Percentiles rank a stretch among this genome's conserved stretches.
Evolutionary conservation across 257 asterid species (phyloP).

Genomic region (Leonotis leonurus): DNA sequence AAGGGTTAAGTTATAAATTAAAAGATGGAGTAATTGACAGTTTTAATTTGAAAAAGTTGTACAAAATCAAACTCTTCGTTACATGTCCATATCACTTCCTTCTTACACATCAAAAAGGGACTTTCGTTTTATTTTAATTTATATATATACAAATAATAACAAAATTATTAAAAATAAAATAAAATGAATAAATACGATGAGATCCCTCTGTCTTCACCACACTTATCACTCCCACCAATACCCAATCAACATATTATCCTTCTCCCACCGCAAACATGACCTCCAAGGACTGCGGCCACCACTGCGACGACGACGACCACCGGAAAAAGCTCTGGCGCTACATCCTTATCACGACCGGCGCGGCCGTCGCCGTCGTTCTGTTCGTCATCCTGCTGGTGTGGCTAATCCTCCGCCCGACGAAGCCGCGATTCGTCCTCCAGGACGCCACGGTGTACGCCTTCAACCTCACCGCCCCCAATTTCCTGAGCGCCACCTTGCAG

Average conservation of each 20-base stretch:
- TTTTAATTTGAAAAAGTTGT: too few relatives aligned
- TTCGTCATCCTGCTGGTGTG: constrained; percentile 43
- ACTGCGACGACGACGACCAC: constrained; percentile 26
- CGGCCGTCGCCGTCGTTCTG: constrained; percentile 29
- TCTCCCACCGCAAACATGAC: constrained; percentile 30
- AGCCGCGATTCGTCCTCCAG: constrained; percentile 60
- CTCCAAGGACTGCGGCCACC: constrained; percentile 56
- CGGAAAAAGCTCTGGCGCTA: constrained; percentile 25
- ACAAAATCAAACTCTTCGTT: neutral
- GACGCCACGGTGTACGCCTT: constrained; percentile 60
- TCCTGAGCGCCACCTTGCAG: constrained; percentile 46
- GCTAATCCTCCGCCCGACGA: constrained; percentile 67
- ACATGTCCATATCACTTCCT: neutral
- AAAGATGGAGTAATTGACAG: too few relatives aligned
- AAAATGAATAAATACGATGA: too few relatives aligned
- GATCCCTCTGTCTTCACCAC: neutral
- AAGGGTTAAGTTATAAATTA: too few relatives aligned
- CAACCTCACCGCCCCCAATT: constrained; percentile 33
- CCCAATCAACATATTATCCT: neutral
- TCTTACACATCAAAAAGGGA: neutral
- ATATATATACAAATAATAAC: neutral
- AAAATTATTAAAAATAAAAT: too few relatives aligned
- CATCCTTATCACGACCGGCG: constrained; percentile 16
- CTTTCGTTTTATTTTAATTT: neutral
- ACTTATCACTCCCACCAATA: neutral